These are phyloP conservation scores for Penicillium sp. DNA, from an alignment of 2,329 filamentous ascomycete species.

Conservation along the genomic window DNA sequence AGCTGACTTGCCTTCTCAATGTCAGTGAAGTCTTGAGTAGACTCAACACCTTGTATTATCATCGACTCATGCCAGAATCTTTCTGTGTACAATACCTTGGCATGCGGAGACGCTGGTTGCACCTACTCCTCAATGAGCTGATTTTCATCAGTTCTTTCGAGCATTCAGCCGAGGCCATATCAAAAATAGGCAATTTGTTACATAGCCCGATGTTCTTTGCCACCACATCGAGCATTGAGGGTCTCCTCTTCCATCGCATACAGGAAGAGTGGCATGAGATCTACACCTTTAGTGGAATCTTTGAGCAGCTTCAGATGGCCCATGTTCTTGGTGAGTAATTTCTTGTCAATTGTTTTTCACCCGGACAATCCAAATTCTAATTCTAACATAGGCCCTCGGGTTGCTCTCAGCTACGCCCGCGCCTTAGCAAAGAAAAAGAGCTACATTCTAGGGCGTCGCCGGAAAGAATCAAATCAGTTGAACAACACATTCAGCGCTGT, in stretches of 20 bases:
- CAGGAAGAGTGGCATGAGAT: conserved; percentile 1
- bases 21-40: conserved; percentile 3
- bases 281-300: not conserved
- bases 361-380: not conserved
- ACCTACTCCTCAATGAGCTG: conserved; percentile 3
- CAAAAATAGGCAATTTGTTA: not conserved
- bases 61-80: not conserved
- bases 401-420: not conserved
- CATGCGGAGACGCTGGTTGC: conserved; percentile 7
- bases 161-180: conserved; percentile 5
- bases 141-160: conserved; percentile 4
- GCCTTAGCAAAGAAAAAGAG: not conserved
- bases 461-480: not conserved
- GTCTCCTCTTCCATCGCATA: conserved; percentile 5
- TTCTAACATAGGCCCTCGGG: not conserved
- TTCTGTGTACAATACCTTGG: not conserved
- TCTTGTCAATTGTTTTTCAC: not conserved
- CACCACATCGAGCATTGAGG: conserved; percentile 3
- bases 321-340: conserved; percentile 3
- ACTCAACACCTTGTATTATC: conserved; percentile 3
- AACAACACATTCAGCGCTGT: not conserved
- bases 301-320: conserved; percentile 11
- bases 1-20: not conserved
- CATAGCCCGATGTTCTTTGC: not conserved
- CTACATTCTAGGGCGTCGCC: not conserved